Base-by-base conservation (phyloP, 805 yeast species). In the Alloascoidea hylecoeti region DNA sequence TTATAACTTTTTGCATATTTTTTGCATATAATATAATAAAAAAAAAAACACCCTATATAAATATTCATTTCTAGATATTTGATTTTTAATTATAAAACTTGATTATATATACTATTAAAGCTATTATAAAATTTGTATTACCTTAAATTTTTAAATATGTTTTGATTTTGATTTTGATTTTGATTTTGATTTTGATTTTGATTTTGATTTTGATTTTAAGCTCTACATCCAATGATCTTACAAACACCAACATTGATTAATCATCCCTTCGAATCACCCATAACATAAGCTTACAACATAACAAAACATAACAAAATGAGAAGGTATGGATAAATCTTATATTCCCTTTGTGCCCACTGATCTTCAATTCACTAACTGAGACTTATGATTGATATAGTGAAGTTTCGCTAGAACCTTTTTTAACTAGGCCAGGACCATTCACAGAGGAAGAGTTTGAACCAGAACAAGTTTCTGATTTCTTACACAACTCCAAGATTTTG, bases 381-480 rank as follows among this genome's bases (percentile, higher is more conserved):
- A 23, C n/a, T n/a, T 23, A 23, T 9, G 13, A 23, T 23, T 9
- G 13, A 9, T n/a, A 23, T 23, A 23, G 30, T n/a, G 30, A 23
- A 23, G 13, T 23, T 9, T 23, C 40, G 3, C 19, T 32, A 23
- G 38, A 37, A 35, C 51, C 50, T 6, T 44, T 49, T 18, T 42
- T 57, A 13, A 37, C 43, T 18, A 45, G 52, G 1, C 41, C 45
- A 15, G 64, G 66, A 2, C 61, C 56, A 15, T 62, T 55, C 36
- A 48, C 56, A 3, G 60, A 52, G 15, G 62, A 57, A 16, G 62
- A 50, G 16, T 60, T 49, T 33, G 49, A 44, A n/a, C 59, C 65
- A 3, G 42, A 38, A 9, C 38, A 44, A 4, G 59, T 49, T 0
- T 36, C 45, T 4, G 46, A 48, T 15, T 42, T 49, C 18, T 42